A percentile compares a stretch with the other conserved stretches of the same genome.
Evolutionary conservation across 352 stramenopile genomes (phyloP).

Genomic region (Pythium guiyangense): DNA sequence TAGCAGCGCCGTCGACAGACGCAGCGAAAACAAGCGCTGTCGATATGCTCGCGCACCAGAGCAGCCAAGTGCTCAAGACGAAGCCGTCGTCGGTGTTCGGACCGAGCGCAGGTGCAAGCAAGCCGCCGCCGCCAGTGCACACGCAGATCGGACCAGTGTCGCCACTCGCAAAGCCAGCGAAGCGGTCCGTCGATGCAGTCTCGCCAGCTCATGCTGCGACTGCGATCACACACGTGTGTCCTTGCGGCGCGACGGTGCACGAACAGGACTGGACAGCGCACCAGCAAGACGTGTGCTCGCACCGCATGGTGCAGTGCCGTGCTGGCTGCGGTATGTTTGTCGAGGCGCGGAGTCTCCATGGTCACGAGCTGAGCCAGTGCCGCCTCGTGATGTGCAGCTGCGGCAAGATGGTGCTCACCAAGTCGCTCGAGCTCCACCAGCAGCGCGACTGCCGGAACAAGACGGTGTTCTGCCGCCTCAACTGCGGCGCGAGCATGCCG

Average conservation of each 20-base stretch:
- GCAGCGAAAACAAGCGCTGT: neutral
- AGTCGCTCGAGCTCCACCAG: conserved; percentile 48
- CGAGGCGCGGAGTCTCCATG: conserved; percentile 43
- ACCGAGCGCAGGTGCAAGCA: conserved; percentile 4
- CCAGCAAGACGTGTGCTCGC: conserved; percentile 24
- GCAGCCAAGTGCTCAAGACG: conserved; percentile 20
- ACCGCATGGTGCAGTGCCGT: conserved; percentile 43
- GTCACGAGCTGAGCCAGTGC: conserved; percentile 67
- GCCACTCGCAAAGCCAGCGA: neutral
- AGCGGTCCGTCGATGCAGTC: neutral
- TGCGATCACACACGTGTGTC: conserved; percentile 23
- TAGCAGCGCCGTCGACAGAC: neutral
- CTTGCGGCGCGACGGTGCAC: conserved; percentile 33
- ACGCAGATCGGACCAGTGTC: neutral
- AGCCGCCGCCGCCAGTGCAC: conserved; percentile 2
- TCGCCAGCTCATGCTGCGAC: neutral
- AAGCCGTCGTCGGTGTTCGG: conserved; percentile 22
- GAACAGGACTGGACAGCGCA: conserved; percentile 27
- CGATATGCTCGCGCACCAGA: conserved; percentile 16
- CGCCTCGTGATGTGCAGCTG: conserved; percentile 58
- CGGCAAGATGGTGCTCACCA: conserved; percentile 59
- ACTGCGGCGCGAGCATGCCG: conserved; percentile 27
- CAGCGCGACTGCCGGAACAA: conserved; percentile 43
- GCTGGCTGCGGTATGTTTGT: conserved; percentile 45
- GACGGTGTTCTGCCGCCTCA: conserved; percentile 33